A percentile compares a stretch with the other conserved stretches of the same genome.
These are phyloP conservation scores for Fraxinus dipetala DNA, from an alignment of 305 asterid species.

Conservation along the genomic window DNA sequence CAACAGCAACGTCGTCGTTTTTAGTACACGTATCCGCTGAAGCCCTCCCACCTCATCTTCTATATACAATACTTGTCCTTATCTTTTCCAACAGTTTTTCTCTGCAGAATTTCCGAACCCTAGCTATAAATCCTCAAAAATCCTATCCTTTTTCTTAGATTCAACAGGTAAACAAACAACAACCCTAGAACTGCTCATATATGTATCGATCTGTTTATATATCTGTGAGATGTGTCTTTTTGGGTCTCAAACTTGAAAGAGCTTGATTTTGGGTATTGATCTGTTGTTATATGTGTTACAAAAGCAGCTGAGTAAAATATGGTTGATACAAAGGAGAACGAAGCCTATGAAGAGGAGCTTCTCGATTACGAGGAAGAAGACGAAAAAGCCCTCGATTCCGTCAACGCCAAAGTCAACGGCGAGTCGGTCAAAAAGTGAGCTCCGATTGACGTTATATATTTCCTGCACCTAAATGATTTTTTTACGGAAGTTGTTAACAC, in stretches of 20 bases:
- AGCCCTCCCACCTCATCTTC: not conserved
- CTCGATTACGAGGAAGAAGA: slow-evolving; percentile 89
- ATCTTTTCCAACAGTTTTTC: slow-evolving; percentile 6
- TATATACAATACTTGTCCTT: not conserved
- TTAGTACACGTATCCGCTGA: not conserved
- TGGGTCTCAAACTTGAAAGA: not conserved
- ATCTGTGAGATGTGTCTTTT: not conserved
- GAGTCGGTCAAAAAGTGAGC: slow-evolving; percentile 73
- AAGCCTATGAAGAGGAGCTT: slow-evolving; percentile 81
- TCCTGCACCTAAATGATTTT: not conserved
- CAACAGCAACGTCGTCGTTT: not conserved
- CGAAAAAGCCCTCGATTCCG: slow-evolving; percentile 65
- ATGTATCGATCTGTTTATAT: not conserved
- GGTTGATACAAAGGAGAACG: slow-evolving; percentile 73
- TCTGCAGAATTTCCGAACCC: slow-evolving; percentile 31
- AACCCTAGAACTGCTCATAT: not conserved
- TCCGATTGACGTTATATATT: not conserved
- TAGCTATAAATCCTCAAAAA: not conserved
- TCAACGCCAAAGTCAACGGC: slow-evolving; percentile 62
- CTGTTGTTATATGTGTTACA: slow-evolving; percentile 26
- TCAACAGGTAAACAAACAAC: slow-evolving; percentile 26
- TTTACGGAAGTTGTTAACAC: not conserved
- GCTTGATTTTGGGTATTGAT: slow-evolving; percentile 26
- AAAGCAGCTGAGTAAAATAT: slow-evolving; percentile 29
- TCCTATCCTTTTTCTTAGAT: not conserved